phyloP scores from a whole-genome alignment of 768 basidiomycete genomes.

The Suillus cothurnatus region DNA sequence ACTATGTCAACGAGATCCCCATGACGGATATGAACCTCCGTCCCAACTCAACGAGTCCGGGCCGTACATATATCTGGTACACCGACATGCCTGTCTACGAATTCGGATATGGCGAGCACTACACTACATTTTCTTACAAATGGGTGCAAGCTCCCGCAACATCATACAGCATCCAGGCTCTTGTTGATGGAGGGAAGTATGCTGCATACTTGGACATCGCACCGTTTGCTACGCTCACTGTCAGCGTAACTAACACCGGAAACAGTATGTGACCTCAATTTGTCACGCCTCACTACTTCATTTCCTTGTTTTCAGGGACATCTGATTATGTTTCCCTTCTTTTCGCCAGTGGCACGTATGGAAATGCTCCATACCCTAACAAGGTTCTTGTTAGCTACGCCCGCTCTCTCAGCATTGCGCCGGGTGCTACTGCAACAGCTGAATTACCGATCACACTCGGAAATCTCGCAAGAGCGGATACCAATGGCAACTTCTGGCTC shows the following conservation, averaged over 20 bases:
- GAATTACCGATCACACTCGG: slow-evolving; percentile 47
- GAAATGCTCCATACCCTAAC: slow-evolving; percentile 53
- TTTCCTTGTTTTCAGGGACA: slow-evolving; percentile 22
- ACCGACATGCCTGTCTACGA: slow-evolving; percentile 51
- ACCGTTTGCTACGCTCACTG: slow-evolving; percentile 50
- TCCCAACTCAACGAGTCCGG: slow-evolving; percentile 49
- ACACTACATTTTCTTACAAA: slow-evolving; percentile 47
- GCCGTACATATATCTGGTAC: slow-evolving; percentile 63
- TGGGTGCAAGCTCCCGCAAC: slow-evolving; percentile 40
- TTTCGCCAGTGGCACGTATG: slow-evolving; percentile 49
- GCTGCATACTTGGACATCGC: slow-evolving; percentile 42
- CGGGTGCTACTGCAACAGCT: slow-evolving; percentile 34
- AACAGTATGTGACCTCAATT: slow-evolving; percentile 13
- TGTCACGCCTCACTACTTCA: neutral
- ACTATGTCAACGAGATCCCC: slow-evolving; percentile 46
- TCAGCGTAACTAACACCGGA: slow-evolving; percentile 52
- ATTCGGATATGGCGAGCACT: slow-evolving; percentile 58
- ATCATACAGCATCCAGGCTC: slow-evolving; percentile 43
- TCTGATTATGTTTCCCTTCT: slow-evolving; percentile 60
- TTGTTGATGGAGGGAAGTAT: slow-evolving; percentile 32
- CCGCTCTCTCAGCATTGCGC: slow-evolving; percentile 38
- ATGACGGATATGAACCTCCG: slow-evolving; percentile 64
- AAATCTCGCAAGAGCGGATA: slow-evolving; percentile 50
- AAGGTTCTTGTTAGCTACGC: slow-evolving; percentile 54
- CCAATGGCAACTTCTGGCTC: slow-evolving; percentile 46